Conservation (phyloP, 1,284 basidiomycete species). For the Moesziomyces sp. region DNA sequence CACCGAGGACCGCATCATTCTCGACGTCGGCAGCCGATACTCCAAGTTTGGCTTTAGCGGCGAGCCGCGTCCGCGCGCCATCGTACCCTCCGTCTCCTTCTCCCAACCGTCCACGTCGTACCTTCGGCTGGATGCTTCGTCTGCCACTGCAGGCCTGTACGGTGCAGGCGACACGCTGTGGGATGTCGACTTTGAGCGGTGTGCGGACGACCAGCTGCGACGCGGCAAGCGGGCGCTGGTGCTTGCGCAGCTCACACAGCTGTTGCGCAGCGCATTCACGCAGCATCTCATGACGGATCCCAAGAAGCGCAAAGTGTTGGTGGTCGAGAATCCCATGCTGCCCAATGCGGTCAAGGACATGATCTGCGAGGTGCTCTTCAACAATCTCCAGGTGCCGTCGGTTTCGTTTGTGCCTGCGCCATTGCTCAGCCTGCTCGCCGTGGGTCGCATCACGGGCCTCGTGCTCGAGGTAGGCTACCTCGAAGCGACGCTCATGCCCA, state of each 20-base stretch:
- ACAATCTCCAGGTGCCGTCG: constrained; percentile 89
- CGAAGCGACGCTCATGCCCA: constrained; percentile 87
- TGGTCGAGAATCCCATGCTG: constrained; percentile 88
- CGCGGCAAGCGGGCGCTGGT: constrained; percentile 42
- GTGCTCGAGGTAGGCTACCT: constrained; percentile 92
- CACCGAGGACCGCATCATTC: constrained; percentile 57
- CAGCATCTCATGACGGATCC: constrained; percentile 87
- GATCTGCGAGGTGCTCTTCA: constrained; percentile 86
- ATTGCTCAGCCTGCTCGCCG: constrained; percentile 82
- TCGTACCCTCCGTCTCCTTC: constrained; percentile 67
- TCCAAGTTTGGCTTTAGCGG: constrained; percentile 62
- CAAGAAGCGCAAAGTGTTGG: constrained; percentile 88
- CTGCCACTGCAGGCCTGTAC: constrained; percentile 10
- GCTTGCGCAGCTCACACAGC: constrained; percentile 46
- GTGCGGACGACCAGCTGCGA: constrained; percentile 36
- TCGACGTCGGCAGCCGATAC: constrained; percentile 60
- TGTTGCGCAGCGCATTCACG: constrained; percentile 53
- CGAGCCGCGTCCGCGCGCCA: constrained; percentile 57
- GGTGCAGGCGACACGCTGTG: constrained; percentile 47
- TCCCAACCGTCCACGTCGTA: constrained; percentile 34
- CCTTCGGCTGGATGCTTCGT: constrained; percentile 14
- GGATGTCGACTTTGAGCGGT: constrained; percentile 53
- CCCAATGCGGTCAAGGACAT: constrained; percentile 87
- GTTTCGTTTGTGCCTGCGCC: constrained; percentile 83
- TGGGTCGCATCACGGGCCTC: constrained; percentile 88